phyloP scores from a whole-genome alignment of 140 eudicot genomes.

The Senecio squalidus region DNA sequence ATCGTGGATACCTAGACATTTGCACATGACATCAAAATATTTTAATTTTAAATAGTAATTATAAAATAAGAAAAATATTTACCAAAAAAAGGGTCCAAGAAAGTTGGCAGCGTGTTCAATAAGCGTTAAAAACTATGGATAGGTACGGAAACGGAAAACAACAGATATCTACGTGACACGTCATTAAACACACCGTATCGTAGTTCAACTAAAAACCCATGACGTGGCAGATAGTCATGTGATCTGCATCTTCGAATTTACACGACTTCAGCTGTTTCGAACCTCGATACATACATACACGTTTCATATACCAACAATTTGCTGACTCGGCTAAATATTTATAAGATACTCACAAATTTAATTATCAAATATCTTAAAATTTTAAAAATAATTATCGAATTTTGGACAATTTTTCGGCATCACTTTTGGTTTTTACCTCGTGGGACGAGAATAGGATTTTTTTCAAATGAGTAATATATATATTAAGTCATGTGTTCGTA shows the following conservation, averaged over 20 bases:
- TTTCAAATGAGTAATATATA: too few relatives aligned
- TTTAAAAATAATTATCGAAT: too few relatives aligned
- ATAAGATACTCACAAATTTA: too few relatives aligned
- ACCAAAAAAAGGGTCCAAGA: constrained; percentile 14
- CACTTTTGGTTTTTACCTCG: too few relatives aligned
- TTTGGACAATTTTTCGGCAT: too few relatives aligned
- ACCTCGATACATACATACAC: too few relatives aligned
- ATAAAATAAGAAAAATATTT: neutral
- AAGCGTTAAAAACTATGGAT: constrained; percentile 16
- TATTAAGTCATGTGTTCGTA: too few relatives aligned
- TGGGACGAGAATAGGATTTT: too few relatives aligned
- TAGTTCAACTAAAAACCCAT: constrained; percentile 13
- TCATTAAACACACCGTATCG: neutral
- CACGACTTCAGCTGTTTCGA: too few relatives aligned
- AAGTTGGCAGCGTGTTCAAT: constrained; percentile 21
- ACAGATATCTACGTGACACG: constrained; percentile 10
- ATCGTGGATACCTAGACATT: neutral
- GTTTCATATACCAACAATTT: too few relatives aligned
- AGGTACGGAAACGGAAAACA: constrained; percentile 12
- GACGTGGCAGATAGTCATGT: constrained; percentile 21
- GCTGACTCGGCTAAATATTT: too few relatives aligned
- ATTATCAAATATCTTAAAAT: too few relatives aligned
- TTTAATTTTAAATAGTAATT: neutral
- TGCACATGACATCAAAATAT: neutral
- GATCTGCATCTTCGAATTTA: neutral